Evolutionary conservation across 208 protist genomes (phyloP).

Genomic region (Wallacemonas sp.): DNA sequence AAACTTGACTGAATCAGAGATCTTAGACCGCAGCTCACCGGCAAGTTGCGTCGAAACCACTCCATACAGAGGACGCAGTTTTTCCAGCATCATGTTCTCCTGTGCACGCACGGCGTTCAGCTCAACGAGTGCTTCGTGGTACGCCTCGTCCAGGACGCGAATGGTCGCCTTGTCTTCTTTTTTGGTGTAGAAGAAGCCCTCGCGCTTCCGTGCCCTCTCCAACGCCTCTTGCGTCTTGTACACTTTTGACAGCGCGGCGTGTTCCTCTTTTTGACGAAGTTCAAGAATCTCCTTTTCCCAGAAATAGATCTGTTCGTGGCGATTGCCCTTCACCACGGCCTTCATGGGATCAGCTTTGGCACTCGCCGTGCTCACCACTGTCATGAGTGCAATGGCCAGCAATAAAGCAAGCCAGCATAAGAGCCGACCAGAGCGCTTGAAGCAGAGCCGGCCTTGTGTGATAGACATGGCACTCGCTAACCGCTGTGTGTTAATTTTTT

Average conservation of each 20-base stretch:
- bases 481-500: too few relatives aligned
- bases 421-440: too few relatives aligned
- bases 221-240: conserved; percentile 44
- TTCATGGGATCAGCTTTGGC: neutral
- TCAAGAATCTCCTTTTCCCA: conserved; percentile 51
- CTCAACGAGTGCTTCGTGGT: conserved; percentile 36
- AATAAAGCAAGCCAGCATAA: too few relatives aligned
- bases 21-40: conserved; percentile 71
- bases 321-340: conserved; percentile 42
- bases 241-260: conserved; percentile 32
- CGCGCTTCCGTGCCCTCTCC: conserved; percentile 39
- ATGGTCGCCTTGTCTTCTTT: conserved; percentile 65
- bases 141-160: conserved; percentile 74
- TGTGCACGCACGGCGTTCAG: conserved; percentile 50
- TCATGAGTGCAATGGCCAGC: neutral
- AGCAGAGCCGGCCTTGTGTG: too few relatives aligned
- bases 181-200: conserved; percentile 73
- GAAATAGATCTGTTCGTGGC: conserved; percentile 63
- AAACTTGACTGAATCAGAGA: conserved; percentile 47
- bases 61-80: conserved; percentile 88
- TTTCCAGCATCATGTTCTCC: conserved; percentile 71
- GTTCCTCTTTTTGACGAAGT: conserved; percentile 41
- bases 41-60: conserved; percentile 74
- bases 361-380: neutral
- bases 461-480: too few relatives aligned